phyloP scores from a whole-genome alignment of 495 filamentous ascomycete species.

The Xylona heveae region DNA sequence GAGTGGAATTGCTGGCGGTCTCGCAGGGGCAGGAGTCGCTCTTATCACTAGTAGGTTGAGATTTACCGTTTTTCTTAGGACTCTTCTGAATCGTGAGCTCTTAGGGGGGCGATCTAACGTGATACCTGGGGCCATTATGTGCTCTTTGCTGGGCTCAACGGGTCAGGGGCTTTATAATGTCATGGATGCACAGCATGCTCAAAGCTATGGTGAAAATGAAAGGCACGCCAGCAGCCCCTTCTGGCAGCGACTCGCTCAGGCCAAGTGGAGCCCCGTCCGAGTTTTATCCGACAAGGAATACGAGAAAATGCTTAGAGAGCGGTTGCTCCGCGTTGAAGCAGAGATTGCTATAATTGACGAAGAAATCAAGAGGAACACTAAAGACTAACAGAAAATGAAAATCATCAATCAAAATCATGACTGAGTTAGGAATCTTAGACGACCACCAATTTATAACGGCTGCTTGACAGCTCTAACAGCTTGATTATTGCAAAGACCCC shows the following conservation, averaged over 20 bases:
- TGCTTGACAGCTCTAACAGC: no score
- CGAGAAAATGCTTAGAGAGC: conserved; percentile 49
- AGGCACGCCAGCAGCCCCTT: conserved; percentile 15
- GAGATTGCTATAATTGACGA: conserved; percentile 80
- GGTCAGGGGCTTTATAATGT: conserved; percentile 38
- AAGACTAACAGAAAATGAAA: no score
- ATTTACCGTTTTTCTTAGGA: not conserved
- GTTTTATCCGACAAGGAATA: conserved; percentile 64
- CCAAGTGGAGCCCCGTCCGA: conserved; percentile 68
- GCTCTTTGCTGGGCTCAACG: conserved; percentile 33
- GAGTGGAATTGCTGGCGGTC: conserved; percentile 44
- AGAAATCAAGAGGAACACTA: conserved; percentile 42
- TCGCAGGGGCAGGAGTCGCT: conserved; percentile 41
- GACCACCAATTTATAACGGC: no score
- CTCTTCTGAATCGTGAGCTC: not conserved
- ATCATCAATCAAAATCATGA: no score
- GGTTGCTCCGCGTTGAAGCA: conserved; percentile 54
- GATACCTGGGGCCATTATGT: conserved; percentile 40
- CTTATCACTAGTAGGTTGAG: conserved; percentile 37
- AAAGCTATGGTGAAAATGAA: conserved; percentile 14
- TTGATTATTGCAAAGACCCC: no score
- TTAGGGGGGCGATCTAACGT: conserved; percentile 23
- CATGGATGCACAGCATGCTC: conserved; percentile 20
- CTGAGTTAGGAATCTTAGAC: no score
- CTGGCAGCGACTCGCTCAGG: conserved; percentile 29